Conservation (phyloP, 2,329 filamentous ascomycete genomes). For the Hymenoscyphus infarciens region DNA sequence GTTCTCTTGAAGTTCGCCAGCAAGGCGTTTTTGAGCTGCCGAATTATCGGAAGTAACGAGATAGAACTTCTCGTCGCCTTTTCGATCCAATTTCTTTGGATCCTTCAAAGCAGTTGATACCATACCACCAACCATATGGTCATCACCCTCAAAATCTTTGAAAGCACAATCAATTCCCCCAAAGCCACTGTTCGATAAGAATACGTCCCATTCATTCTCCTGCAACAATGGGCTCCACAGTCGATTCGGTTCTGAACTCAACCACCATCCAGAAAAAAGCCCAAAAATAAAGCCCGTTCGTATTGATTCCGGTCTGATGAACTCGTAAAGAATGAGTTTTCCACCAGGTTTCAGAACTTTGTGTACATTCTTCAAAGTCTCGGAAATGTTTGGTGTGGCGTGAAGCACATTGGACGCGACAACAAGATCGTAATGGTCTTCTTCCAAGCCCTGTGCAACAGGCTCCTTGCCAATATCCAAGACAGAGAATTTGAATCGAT, state of each 20-base stretch:
- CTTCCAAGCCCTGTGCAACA: conserved; percentile 36
- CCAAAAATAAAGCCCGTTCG: conserved; percentile 11
- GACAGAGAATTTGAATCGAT: conserved; percentile 31
- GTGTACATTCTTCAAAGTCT: conserved; percentile 20
- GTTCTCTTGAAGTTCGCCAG: not conserved
- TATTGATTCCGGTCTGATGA: not conserved
- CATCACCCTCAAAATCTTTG: not conserved
- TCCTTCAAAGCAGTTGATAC: not conserved
- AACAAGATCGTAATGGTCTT: conserved; percentile 30
- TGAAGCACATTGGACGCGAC: conserved; percentile 30
- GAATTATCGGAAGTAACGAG: not conserved
- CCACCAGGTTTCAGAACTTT: conserved; percentile 28
- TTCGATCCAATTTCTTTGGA: not conserved
- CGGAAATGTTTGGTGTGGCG: conserved; percentile 21
- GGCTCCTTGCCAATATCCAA: conserved; percentile 37
- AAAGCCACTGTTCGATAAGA: conserved; percentile 33
- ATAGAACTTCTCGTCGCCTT: not conserved
- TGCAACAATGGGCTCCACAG: conserved; percentile 24
- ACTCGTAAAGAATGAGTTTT: conserved; percentile 9
- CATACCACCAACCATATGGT: not conserved
- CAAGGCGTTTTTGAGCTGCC: not conserved
- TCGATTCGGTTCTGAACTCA: conserved; percentile 5
- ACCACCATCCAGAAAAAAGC: conserved; percentile 20
- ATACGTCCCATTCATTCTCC: conserved; percentile 27
- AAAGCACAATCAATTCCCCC: conserved; percentile 26